Conservation (phyloP, 129 eudicot genomes). For the Sambucus nigra region DNA sequence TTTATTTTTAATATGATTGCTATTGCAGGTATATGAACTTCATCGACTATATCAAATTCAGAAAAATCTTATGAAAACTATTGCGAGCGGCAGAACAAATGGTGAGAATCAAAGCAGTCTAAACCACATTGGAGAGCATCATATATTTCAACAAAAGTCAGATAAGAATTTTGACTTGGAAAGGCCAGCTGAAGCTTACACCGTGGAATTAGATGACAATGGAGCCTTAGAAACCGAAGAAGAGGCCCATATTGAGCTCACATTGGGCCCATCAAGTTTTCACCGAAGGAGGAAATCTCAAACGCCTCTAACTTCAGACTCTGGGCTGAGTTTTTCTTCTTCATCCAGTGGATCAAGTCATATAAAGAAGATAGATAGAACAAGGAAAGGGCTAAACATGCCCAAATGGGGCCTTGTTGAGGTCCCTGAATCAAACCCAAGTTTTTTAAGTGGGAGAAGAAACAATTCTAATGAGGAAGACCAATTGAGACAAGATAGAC, state of each 20-base stretch:
- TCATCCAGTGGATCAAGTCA: conserved; percentile 63
- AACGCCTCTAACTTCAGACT: conserved; percentile 38
- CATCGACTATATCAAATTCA: conserved; percentile 78
- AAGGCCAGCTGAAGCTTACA: conserved; percentile 35
- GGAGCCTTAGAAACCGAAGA: conserved; percentile 29
- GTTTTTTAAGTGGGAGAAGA: conserved; percentile 27
- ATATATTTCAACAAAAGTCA: conserved; percentile 16
- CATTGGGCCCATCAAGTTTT: conserved; percentile 70
- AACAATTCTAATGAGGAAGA: conserved; percentile 19
- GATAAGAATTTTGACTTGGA: conserved; percentile 24
- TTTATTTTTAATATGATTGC: too few species aligned
- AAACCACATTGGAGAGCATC: too few species aligned
- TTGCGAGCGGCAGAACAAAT: conserved; percentile 8
- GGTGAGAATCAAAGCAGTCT: conserved; percentile 13
- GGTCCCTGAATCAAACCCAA: conserved; percentile 19
- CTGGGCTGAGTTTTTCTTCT: conserved; percentile 60
- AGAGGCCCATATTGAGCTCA: conserved; percentile 70
- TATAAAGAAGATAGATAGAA: conserved; percentile 24
- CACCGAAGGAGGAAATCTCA: conserved; percentile 26
- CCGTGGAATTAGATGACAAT: conserved; percentile 12
- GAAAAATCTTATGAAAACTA: conserved; percentile 67
- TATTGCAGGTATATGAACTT: conserved; percentile 75
- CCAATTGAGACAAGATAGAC: conserved; percentile 33
- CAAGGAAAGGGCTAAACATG: background rate
- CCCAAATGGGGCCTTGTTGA: conserved; percentile 20